Conservation (phyloP, 306 rosid genomes). For the Malus fusca region DNA sequence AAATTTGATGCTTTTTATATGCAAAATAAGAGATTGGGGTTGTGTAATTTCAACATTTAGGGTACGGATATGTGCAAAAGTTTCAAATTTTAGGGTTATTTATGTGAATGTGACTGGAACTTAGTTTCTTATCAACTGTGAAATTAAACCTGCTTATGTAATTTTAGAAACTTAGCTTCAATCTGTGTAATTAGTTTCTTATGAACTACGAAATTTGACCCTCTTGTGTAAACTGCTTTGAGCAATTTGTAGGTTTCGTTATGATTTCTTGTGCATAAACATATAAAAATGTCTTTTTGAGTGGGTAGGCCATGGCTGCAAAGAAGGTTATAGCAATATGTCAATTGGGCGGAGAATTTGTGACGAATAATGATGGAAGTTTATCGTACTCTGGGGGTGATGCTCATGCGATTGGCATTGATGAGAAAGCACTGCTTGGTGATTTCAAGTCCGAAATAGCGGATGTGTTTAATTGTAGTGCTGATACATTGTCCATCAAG, state of each 20-base stretch:
- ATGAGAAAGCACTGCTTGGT: constrained; percentile 46
- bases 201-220: background rate
- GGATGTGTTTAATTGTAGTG: constrained; percentile 60
- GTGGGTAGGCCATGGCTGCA: constrained; percentile 49
- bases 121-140: background rate
- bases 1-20: background rate
- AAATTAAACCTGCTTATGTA: background rate
- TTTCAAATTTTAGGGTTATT: background rate
- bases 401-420: constrained; percentile 84
- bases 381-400: constrained; percentile 78
- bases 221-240: background rate
- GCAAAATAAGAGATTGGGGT: background rate
- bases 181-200: background rate
- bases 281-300: background rate
- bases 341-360: constrained; percentile 86
- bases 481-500: constrained; percentile 57
- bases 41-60: background rate
- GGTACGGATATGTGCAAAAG: background rate
- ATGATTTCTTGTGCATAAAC: background rate
- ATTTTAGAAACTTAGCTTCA: background rate
- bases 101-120: background rate
- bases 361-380: constrained; percentile 66
- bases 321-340: constrained; percentile 88
- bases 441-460: constrained; percentile 80
- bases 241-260: background rate